Evolutionary conservation across 1,284 basidiomycete species (phyloP), one percentile per base, ranked within the genome.

Genomic region (Papiliotrema laurentii): DNA sequence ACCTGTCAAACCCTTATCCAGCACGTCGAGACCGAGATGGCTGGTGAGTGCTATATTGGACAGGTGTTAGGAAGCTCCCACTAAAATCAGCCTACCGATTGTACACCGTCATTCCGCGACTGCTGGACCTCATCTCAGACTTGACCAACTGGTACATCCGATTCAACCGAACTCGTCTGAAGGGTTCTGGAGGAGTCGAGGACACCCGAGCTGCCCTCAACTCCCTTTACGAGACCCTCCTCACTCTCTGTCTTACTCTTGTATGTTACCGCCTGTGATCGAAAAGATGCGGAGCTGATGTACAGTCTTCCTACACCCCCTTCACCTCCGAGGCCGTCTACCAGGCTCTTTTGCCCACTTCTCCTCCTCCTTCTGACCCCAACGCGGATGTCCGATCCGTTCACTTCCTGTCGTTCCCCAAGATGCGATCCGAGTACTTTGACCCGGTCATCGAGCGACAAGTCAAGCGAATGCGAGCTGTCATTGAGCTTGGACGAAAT

Each of bases 81-180:
- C 38, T 14, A 36, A 43, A 18, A 31, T 35, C 47, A 76, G 80
- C 92, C 11, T 99, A 98, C 76, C 82, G 93, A 50, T 81, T 99
- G n/a, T 98, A 98, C 75, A 97, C 92, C 51, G 89, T 98, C 75
- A 90, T 97, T 53, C 91, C 92, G n/a, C 83, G 89, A 26, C 78
- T 98, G 47, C 79, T 97, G 50, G 87, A 89, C 57, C 83, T 98
- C 54, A 82, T 99, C 40, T 90, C 96, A 61, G 96, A 98, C 74
- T 79, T 98, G 52, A 99, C 96, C 41, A 99, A 99, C 73, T 97
- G 94, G 93, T 98, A 99, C 76, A 98, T 98, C 66, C 91, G 96
- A 47, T 98, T 98, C 80, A 99, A 98, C 76, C 85, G 96, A 50
- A 85, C 86, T 59, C 83, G 96, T 26, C 78, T 99, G 52, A 99